Evolutionary conservation across 345 rosid genomes (phyloP), one percentile per base, ranked within the genome.

Genomic region (Luvunga scandens): DNA sequence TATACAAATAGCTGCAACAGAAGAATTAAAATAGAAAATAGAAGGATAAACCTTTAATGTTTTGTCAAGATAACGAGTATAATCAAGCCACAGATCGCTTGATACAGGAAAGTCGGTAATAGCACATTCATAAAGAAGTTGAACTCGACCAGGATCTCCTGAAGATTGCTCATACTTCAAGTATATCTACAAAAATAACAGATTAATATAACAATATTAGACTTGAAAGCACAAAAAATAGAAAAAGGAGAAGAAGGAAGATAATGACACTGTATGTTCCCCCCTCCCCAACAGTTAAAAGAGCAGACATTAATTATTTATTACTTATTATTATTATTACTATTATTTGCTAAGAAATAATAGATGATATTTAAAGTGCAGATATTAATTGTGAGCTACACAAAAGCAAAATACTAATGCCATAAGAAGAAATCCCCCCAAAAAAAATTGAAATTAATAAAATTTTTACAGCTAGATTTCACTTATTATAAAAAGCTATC

Each of bases 41-140:
- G 50, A 50, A 77, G 59, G 66, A 24, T 75, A 65, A 74, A 93
- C 99, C 97, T 92, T 95, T 86, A 95, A 88, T 36, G 97, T 93
- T 82, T 84, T 91, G 85, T 95, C 95, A 70, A 95, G 80, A 86
- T 92, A 92, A 73, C 71, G 80, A 25, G 93, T 88, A 81, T 91
- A 93, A 79, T 86, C 96, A 81, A 90, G 86, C 99, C 99, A 93
- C 67, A 93, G 83, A 84, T 93, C 98, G 81, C 82, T 87, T 74
- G 98, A 91, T 68, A 92, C 85, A 53, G 99, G 96, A 79, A 84
- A 93, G n/a, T 88, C 92, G 39, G 92, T 78, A 68, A 92, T 82
- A 71, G 99, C 93, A 73, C 97, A 94, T 77, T 95, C 99, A 84
- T 92, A 95, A 34, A 92, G 88, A 86, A 89, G 83, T 82, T 93